Base-by-base conservation (phyloP, 306 rosid genomes). In the Acacia crassicarpa region DNA sequence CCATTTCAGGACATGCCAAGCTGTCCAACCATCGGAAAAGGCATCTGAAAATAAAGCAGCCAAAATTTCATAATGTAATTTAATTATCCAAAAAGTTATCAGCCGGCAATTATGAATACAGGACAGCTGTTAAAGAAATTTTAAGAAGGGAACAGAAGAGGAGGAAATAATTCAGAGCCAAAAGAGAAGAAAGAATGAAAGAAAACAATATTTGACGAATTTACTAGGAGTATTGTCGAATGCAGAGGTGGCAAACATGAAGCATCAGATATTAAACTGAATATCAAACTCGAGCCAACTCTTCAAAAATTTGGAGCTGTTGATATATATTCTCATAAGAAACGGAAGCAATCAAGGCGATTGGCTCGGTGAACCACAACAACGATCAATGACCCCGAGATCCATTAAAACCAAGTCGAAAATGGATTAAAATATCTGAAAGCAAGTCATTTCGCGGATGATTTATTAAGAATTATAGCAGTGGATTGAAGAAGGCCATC, bases 311-410 rank as follows among this genome's bases (percentile, higher is more conserved):
- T 61, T 68, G 72, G 67, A 66, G 58, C 23, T 54, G 20, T 33
- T 45, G 53, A 19, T 17, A 30, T 10, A 30, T 33, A 44, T 19
- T 63, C 65, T 77, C 43, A 43, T 13, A 19, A 16, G 61, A 62
- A 48, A n/a, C 10, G 11, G 27, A 78, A 53, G 54, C 8, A 41
- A 22, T 56, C 9, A 43, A 63, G 35, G 38, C 67, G n/a, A 14
- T n/a, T 58, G 30, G 22, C 30, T 27, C 27, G 2, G 56, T 9
- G 16, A 33, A 46, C 48, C 13, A 0, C 65, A 72, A 53, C 54
- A 67, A 44, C 46, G 61, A n/a, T 14, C 69, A 78, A 73, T 69
- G 79, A 80, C 78, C 35, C 38, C 14, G 12, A 63, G 78, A 78
- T 83, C 41, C 80, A 78, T 63, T 13, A 22, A 79, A 59, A 9